Evolutionary conservation across 345 rosid genomes (phyloP).

Genomic region (Aethionema arabicum): DNA sequence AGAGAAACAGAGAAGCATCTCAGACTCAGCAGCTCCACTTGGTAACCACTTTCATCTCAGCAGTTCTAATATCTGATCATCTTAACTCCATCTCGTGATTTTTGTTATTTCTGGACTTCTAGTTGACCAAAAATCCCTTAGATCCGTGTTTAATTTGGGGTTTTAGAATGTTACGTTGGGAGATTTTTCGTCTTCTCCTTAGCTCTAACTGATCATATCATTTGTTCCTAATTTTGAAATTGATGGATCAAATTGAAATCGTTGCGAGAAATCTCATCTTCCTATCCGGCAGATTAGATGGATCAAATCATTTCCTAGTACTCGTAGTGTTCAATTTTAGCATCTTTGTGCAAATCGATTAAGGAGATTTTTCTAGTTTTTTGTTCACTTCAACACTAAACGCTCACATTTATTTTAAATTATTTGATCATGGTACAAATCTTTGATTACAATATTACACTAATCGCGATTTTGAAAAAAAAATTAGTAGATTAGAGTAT

Average conservation of each 20-base stretch:
- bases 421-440: slow-evolving; percentile 17
- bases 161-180: neutral
- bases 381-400: neutral
- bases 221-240: slow-evolving; percentile 12
- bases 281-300: neutral
- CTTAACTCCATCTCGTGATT: neutral
- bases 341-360: slow-evolving; percentile 2
- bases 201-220: neutral
- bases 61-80: slow-evolving; percentile 2
- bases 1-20: neutral
- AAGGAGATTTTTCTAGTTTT: neutral
- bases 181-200: slow-evolving; percentile 3
- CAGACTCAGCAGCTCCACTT: slow-evolving; percentile 32
- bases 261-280: neutral
- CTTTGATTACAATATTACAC: slow-evolving; percentile 1
- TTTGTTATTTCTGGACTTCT: neutral
- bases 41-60: slow-evolving; percentile 36
- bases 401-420: neutral
- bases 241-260: slow-evolving; percentile 16
- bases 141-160: slow-evolving; percentile 7
- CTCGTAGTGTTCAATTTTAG: slow-evolving; percentile 9
- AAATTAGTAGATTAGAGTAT: slow-evolving; percentile 9
- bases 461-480: neutral
- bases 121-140: slow-evolving; percentile 1
- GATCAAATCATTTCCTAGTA: slow-evolving; percentile 19